phyloP scores from a whole-genome alignment of 176 grass and related monocot species.

The Oryza brachyantha region DNA sequence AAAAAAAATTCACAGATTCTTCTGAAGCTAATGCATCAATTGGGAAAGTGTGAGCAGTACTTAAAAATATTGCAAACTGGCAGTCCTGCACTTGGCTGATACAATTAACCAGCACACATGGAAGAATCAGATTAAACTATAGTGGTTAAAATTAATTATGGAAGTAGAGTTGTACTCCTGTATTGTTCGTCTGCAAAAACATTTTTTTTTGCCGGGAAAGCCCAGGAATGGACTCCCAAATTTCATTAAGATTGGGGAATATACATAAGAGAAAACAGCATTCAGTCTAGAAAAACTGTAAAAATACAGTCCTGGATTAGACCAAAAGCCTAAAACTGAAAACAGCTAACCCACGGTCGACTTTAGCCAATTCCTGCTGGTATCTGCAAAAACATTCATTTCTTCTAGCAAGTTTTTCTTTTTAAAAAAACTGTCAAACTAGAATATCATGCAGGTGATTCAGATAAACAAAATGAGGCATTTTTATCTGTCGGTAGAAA shows the following conservation, averaged over 20 bases:
- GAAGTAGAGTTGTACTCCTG: background rate
- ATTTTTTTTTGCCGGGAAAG: no score
- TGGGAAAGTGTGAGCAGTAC: slow-evolving; percentile 5
- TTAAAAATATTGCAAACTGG: background rate
- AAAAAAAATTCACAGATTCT: background rate
- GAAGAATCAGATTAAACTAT: slow-evolving; percentile 6
- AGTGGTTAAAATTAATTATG: background rate
- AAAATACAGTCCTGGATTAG: no score
- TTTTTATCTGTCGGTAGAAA: slow-evolving; percentile 20
- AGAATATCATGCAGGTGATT: background rate
- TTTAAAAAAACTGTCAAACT: background rate
- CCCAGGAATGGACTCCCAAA: no score
- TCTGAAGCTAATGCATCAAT: background rate
- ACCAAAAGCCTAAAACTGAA: no score
- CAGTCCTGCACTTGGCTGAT: slow-evolving; percentile 2
- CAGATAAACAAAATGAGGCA: background rate
- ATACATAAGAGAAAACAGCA: no score
- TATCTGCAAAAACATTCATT: slow-evolving; percentile 4
- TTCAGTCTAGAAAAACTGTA: no score
- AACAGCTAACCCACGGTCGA: no score
- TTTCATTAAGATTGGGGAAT: no score
- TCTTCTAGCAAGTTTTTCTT: background rate
- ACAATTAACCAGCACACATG: slow-evolving; percentile 13
- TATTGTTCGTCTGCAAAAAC: slow-evolving; percentile 21
- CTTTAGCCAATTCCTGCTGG: no score